Evolutionary conservation across 306 rosid genomes (phyloP), one percentile per base, ranked within the genome.

Genomic region (Gillenia trifoliata): DNA sequence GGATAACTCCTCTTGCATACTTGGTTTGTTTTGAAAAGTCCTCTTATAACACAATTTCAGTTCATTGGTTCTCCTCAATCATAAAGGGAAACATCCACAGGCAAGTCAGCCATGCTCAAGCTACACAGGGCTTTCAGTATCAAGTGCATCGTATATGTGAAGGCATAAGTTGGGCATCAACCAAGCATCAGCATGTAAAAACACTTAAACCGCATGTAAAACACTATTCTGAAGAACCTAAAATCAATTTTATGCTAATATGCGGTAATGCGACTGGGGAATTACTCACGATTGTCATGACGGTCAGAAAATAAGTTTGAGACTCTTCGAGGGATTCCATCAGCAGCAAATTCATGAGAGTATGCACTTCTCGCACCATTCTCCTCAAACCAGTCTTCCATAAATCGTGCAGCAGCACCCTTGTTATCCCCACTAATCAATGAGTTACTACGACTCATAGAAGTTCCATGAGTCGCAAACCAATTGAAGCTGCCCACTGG

Each of bases 391-490:
- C 97, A 93, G 79, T 93, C 97, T 84, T 93, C 98, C 98, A 93
- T 93, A 80, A 91, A 93, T 26, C 98, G 83, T 66, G 93, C 91
- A 73, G 97, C 98, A 13, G 93, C 94, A 29, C 98, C 98, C 78
- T 93, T 93, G 77, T 93, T 93, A 79, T 93, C 98, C 86, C 98
- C 96, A 25, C 97, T 93, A 66, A 93, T 84, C 70, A 93, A 85
- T 22, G 86, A 73, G 78, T 93, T 93, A 70, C 89, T 84, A 36
- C 97, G 93, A 66, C 98, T 91, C 98, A 93, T 91, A 61, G 98
- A 93, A 87, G 98, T 93, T 80, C 96, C 93, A 75, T 93, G 98
- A 77, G 98, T 93, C 23, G 98, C 93, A 85, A 93, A 91, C 98
- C 98, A 93, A 62, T 82, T 93, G 74, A 93, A 93, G 87, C 90